Evolutionary conservation across 306 rosid species (phyloP).

Genomic region (Corylus americana): DNA sequence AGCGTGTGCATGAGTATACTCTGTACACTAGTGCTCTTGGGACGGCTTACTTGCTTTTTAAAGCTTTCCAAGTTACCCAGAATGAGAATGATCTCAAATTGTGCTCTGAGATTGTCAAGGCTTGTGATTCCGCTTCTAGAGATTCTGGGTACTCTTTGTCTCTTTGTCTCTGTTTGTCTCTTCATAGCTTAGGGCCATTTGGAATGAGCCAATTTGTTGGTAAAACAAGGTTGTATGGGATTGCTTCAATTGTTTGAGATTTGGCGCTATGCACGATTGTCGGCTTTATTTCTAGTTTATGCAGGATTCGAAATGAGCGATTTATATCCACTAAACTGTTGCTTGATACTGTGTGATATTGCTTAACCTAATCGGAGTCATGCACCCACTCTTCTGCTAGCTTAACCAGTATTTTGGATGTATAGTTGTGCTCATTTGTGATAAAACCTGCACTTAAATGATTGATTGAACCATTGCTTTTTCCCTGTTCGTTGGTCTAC

Average conservation of each 20-base stretch:
- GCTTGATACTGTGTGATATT: neutral
- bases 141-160: slow-evolving; percentile 54
- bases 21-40: slow-evolving; percentile 82
- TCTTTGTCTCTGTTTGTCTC: neutral
- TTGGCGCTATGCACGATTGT: neutral
- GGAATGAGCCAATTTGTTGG: neutral
- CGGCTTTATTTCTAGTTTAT: neutral
- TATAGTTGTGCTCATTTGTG: neutral
- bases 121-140: slow-evolving; percentile 70
- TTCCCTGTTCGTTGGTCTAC: neutral
- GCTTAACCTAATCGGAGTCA: neutral
- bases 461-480: neutral
- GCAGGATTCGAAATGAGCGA: neutral
- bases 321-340: neutral
- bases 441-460: neutral
- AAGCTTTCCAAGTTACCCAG: slow-evolving; percentile 62
- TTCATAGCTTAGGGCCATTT: neutral
- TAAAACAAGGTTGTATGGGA: neutral
- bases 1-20: slow-evolving; percentile 58
- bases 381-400: neutral
- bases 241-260: neutral
- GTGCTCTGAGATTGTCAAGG: slow-evolving; percentile 65
- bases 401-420: neutral
- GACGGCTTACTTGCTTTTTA: slow-evolving; percentile 66
- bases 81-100: slow-evolving; percentile 58